Evolutionary conservation across 2,329 filamentous ascomycete species (phyloP).

Genomic region (Colletotrichum spaethianum): DNA sequence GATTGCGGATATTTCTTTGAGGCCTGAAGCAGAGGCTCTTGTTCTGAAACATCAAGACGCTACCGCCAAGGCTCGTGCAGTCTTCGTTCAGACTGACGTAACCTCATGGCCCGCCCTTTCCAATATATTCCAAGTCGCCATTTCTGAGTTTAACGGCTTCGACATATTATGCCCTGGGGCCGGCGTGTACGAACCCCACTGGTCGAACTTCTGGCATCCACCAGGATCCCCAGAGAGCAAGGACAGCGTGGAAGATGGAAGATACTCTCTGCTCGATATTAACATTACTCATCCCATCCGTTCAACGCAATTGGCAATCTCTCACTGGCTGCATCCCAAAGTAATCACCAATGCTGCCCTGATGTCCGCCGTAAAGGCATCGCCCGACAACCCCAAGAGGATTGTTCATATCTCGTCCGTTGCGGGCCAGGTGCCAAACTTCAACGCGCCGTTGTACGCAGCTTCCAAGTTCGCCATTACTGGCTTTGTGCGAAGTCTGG

Average conservation of each 20-base stretch:
- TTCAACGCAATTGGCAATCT: slow-evolving; percentile 56
- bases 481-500: slow-evolving; percentile 59
- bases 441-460: slow-evolving; percentile 55
- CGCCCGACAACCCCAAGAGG: slow-evolving; percentile 50
- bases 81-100: slow-evolving; percentile 62
- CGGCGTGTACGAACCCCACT: slow-evolving; percentile 62
- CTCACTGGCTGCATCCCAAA: slow-evolving; percentile 53
- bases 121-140: slow-evolving; percentile 52
- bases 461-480: slow-evolving; percentile 57
- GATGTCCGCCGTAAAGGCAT: slow-evolving; percentile 35
- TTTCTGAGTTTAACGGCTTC: slow-evolving; percentile 54
- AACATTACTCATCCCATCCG: slow-evolving; percentile 60
- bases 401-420: slow-evolving; percentile 56
- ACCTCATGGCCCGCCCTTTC: slow-evolving; percentile 57
- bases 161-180: slow-evolving; percentile 62
- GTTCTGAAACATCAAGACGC: slow-evolving; percentile 44
- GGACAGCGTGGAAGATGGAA: slow-evolving; percentile 48
- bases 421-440: slow-evolving; percentile 52
- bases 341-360: slow-evolving; percentile 3
- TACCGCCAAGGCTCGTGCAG: slow-evolving; percentile 47
- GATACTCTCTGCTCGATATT: slow-evolving; percentile 56
- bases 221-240: slow-evolving; percentile 53
- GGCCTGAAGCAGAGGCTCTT: slow-evolving; percentile 57
- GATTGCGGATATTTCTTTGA: slow-evolving; percentile 59
- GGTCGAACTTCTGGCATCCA: slow-evolving; percentile 59